phyloP scores from a whole-genome alignment of 2,329 filamentous ascomycete species.

The Zasmidium angulare region DNA sequence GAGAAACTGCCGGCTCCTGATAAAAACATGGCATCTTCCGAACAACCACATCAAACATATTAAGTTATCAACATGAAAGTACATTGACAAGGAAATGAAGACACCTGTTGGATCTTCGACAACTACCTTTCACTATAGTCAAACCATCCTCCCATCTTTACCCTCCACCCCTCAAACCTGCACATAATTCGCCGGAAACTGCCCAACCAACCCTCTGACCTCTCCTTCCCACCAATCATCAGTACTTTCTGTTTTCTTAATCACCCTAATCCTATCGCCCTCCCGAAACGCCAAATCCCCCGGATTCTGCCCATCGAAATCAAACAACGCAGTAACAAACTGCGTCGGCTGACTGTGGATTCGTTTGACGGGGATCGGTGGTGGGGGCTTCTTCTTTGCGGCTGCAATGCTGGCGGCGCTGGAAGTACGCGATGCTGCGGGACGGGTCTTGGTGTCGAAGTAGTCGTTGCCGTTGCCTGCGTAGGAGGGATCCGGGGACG shows the following conservation, averaged over 20 bases:
- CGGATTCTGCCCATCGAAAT: constrained; percentile 67
- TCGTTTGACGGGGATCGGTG: constrained; percentile 67
- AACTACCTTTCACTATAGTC: not conserved
- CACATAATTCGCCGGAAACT: constrained; percentile 79
- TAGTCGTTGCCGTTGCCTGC: constrained; percentile 28
- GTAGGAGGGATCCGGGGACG: constrained; percentile 21
- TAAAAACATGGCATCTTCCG: no score
- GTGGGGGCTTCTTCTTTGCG: constrained; percentile 72
- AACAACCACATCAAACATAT: no score
- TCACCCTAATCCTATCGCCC: constrained; percentile 73
- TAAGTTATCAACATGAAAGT: no score
- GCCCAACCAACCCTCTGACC: constrained; percentile 64
- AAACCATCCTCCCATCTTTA: not conserved
- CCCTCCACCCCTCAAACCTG: constrained; percentile 20
- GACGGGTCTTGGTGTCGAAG: constrained; percentile 22
- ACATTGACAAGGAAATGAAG: not conserved
- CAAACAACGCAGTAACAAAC: constrained; percentile 65
- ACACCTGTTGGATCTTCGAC: not conserved
- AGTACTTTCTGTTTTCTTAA: constrained; percentile 75
- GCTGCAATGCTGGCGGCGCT: constrained; percentile 37
- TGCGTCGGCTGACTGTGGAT: constrained; percentile 45
- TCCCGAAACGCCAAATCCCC: constrained; percentile 75
- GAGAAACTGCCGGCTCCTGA: no score
- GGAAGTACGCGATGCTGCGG: constrained; percentile 32
- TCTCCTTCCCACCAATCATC: constrained; percentile 92